These are phyloP conservation scores for Agrocybe pediades DNA, from an alignment of 768 basidiomycete species.

Conservation along the genomic window DNA sequence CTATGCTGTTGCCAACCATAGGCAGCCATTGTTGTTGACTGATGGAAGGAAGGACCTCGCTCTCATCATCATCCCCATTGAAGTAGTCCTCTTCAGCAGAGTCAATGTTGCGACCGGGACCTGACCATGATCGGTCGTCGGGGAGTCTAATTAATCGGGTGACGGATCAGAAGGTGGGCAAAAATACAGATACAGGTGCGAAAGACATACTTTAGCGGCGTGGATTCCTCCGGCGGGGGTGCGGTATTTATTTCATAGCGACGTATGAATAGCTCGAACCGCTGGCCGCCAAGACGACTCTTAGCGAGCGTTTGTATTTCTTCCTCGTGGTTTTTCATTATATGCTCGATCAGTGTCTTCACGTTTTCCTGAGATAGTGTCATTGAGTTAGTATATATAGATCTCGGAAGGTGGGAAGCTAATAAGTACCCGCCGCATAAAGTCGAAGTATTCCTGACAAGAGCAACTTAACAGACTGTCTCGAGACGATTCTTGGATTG, in stretches of 20 bases:
- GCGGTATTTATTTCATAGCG: constrained; percentile 94
- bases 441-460: constrained; percentile 95
- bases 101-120: constrained; percentile 51
- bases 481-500: constrained; percentile 77
- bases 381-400: not conserved
- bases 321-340: constrained; percentile 77
- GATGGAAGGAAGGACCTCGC: constrained; percentile 41
- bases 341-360: constrained; percentile 80
- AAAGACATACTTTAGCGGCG: constrained; percentile 49
- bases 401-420: not conserved
- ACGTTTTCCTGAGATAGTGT: constrained; percentile 69
- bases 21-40: constrained; percentile 40
- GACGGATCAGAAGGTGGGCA: constrained; percentile 4
- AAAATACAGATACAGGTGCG: not conserved
- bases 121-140: constrained; percentile 45
- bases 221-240: constrained; percentile 56
- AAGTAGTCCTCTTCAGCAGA: constrained; percentile 93
- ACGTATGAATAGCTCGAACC: constrained; percentile 73
- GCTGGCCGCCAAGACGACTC: constrained; percentile 59
- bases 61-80: constrained; percentile 85
- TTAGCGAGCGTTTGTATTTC: constrained; percentile 65
- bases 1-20: constrained; percentile 32
- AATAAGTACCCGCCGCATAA: constrained; percentile 74
- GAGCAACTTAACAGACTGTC: constrained; percentile 95
- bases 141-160: constrained; percentile 32